Conservation (phyloP, 768 basidiomycete species). For the Russula griseocarnosa region DNA sequence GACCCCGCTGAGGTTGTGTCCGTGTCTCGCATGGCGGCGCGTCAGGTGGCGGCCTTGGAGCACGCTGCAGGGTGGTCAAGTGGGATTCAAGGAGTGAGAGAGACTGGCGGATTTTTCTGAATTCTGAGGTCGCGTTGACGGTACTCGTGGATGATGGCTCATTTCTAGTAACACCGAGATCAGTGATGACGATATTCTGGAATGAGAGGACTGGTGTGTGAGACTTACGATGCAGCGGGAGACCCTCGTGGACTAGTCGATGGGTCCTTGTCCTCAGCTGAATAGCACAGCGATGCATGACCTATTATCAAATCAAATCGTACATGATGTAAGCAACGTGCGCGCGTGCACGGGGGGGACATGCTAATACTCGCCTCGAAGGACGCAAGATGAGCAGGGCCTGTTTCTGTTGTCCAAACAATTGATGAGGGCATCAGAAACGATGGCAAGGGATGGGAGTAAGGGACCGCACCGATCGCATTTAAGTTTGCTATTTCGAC, state of each 20-base stretch:
- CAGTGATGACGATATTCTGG: neutral
- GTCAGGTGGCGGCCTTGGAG: conserved; percentile 3
- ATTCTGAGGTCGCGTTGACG: conserved; percentile 26
- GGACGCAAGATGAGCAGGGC: conserved; percentile 28
- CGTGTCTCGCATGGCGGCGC: neutral
- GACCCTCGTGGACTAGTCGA: conserved; percentile 23
- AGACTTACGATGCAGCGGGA: conserved; percentile 20
- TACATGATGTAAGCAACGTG: neutral
- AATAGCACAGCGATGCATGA: conserved; percentile 27
- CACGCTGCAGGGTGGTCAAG: conserved; percentile 12
- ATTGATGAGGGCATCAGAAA: neutral
- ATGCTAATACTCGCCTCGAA: conserved; percentile 19
- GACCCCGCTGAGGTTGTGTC: conserved; percentile 9
- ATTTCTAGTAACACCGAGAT: neutral
- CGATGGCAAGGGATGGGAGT: neutral
- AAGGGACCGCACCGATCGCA: conserved; percentile 24
- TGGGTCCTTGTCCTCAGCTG: conserved; percentile 25
- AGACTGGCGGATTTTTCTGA: conserved; percentile 28
- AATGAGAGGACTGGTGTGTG: too few species aligned
- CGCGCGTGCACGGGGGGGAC: neutral
- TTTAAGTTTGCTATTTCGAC: conserved; percentile 30
- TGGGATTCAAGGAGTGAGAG: conserved; percentile 28
- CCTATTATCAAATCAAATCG: conserved; percentile 17
- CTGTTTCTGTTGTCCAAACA: conserved; percentile 17
- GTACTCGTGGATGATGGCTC: conserved; percentile 12